These are phyloP conservation scores for Camelina hispida DNA, from an alignment of 345 rosid species.

Conservation along the genomic window DNA sequence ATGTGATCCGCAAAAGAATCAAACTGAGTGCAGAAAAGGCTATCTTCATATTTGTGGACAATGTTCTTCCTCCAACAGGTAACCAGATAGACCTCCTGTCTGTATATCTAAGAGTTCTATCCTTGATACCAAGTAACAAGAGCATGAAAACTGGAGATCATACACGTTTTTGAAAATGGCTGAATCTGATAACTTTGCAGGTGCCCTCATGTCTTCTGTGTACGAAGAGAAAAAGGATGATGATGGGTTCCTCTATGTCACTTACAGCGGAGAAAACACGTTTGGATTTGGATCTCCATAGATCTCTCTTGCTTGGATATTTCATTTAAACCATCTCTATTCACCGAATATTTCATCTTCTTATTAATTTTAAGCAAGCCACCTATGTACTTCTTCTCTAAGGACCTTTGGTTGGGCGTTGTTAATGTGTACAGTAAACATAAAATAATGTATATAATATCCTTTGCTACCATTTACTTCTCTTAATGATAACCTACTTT, in stretches of 20 bases:
- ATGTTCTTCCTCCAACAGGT: conserved; percentile 87
- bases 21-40: conserved; percentile 86
- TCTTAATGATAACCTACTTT: conserved; percentile 23
- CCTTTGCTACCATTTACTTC: background rate
- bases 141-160: background rate
- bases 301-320: conserved; percentile 19
- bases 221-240: conserved; percentile 87
- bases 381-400: conserved; percentile 25
- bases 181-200: conserved; percentile 45
- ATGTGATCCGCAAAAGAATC: conserved; percentile 86
- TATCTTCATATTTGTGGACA: conserved; percentile 82
- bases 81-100: background rate
- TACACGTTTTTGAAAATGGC: background rate
- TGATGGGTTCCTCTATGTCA: conserved; percentile 85
- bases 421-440: conserved; percentile 38
- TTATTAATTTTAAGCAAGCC: conserved; percentile 28
- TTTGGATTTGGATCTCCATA: conserved; percentile 57
- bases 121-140: background rate
- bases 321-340: background rate
- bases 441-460: conserved; percentile 36
- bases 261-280: conserved; percentile 90
- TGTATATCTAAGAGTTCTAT: background rate
- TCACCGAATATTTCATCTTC: conserved; percentile 20
- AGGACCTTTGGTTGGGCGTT: conserved; percentile 24
- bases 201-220: conserved; percentile 76